These are phyloP conservation scores for Nelumbo lutea DNA, from an alignment of 164 flowering plant genomes.

Conservation along the genomic window DNA sequence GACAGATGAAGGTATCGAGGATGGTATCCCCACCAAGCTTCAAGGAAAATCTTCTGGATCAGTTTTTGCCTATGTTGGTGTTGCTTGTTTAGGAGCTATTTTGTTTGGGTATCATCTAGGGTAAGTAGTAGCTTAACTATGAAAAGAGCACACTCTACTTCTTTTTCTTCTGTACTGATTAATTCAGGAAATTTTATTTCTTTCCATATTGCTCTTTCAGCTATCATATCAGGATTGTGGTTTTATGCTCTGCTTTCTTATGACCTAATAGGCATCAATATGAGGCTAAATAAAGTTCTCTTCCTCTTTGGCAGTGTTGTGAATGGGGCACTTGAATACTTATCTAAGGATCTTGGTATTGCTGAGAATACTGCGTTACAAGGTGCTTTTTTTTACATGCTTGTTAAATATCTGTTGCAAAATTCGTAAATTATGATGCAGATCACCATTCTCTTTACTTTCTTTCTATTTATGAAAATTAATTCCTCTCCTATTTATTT, in stretches of 20 bases:
- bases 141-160: neutral
- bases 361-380: constrained; percentile 73
- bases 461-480: neutral
- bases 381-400: constrained; percentile 44
- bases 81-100: constrained; percentile 94
- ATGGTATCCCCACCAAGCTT: constrained; percentile 26
- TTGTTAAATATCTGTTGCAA: neutral
- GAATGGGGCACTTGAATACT: constrained; percentile 96
- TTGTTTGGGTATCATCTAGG: constrained; percentile 96
- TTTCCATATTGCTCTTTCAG: neutral
- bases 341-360: constrained; percentile 89
- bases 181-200: neutral
- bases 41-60: constrained; percentile 64
- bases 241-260: neutral
- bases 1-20: constrained; percentile 67
- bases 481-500: neutral
- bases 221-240: neutral
- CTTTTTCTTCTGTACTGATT: neutral
- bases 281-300: neutral
- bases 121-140: constrained; percentile 31
- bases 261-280: neutral
- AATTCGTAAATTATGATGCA: neutral
- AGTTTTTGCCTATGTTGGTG: constrained; percentile 91
- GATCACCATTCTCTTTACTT: neutral
- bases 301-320: constrained; percentile 64